Conservation (phyloP, 2,329 filamentous ascomycete species). For the Emergomyces africanus region DNA sequence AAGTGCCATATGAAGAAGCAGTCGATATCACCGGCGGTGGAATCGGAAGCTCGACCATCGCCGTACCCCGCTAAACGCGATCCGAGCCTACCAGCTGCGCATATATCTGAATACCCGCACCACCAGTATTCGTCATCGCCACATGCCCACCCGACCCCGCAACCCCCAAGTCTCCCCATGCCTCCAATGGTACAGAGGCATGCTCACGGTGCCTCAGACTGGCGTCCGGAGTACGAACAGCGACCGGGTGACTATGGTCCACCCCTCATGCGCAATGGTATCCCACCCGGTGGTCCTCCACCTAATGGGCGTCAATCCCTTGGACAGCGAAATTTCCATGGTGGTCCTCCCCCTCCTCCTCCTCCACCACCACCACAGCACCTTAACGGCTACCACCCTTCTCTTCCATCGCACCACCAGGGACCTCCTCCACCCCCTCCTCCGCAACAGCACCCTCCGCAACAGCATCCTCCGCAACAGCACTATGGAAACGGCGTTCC, state of each 20-base stretch:
- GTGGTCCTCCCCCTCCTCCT: conserved; percentile 38
- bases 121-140: conserved; percentile 19
- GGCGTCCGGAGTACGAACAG: conserved; percentile 25
- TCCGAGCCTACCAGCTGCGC: conserved; percentile 22
- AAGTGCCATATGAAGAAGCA: conserved; percentile 49
- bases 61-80: conserved; percentile 21
- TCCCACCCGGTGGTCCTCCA: conserved; percentile 10
- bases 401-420: conserved; percentile 19
- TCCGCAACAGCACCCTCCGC: conserved; percentile 16
- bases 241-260: conserved; percentile 20
- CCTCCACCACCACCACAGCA: conserved; percentile 39
- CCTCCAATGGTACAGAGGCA: conserved; percentile 18
- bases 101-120: conserved; percentile 19
- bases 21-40: conserved; percentile 16
- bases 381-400: conserved; percentile 37
- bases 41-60: conserved; percentile 18
- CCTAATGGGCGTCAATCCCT: conserved; percentile 17
- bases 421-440: conserved; percentile 10
- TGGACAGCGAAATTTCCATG: conserved; percentile 25
- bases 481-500: conserved; percentile 21
- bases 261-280: conserved; percentile 21
- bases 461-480: conserved; percentile 12
- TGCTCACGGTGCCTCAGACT: conserved; percentile 19
- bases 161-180: conserved; percentile 5
- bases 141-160: conserved; percentile 11